These are phyloP conservation scores for Huntiella abstrusa DNA, from an alignment of 2,329 filamentous ascomycete genomes.

Conservation along the genomic window DNA sequence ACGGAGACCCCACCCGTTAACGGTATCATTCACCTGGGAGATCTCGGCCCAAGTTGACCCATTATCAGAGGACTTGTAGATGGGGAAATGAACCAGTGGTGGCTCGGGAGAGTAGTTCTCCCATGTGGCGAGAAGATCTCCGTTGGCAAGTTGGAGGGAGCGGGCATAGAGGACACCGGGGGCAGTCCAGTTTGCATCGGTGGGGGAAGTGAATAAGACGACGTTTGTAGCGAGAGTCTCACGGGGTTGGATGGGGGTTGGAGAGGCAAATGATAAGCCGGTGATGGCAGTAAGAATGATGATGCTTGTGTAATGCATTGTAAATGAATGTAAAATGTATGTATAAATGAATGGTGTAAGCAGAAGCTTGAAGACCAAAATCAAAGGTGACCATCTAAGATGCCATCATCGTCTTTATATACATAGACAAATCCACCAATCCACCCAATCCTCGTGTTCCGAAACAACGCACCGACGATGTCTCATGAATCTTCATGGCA, in stretches of 20 bases:
- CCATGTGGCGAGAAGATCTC: slow-evolving; percentile 33
- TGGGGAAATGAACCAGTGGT: slow-evolving; percentile 34
- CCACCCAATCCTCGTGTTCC: too few relatives aligned
- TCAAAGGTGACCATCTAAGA: too few relatives aligned
- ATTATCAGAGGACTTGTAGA: slow-evolving; percentile 32
- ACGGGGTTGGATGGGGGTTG: neutral
- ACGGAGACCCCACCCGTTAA: slow-evolving; percentile 44
- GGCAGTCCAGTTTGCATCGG: slow-evolving; percentile 23
- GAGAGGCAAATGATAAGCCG: neutral
- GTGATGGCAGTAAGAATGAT: too few relatives aligned
- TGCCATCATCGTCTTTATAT: too few relatives aligned
- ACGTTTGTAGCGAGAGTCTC: slow-evolving; percentile 14
- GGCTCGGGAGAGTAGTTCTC: slow-evolving; percentile 38
- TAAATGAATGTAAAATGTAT: too few relatives aligned
- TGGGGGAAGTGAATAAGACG: slow-evolving; percentile 24
- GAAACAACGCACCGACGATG: too few relatives aligned
- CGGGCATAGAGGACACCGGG: slow-evolving; percentile 27
- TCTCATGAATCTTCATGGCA: too few relatives aligned
- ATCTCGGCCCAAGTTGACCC: slow-evolving; percentile 44
- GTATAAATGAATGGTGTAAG: too few relatives aligned
- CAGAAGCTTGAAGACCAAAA: too few relatives aligned
- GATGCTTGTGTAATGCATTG: too few relatives aligned
- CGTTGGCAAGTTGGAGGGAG: slow-evolving; percentile 24
- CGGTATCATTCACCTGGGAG: slow-evolving; percentile 42
- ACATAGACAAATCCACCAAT: too few relatives aligned